Conservation (phyloP, 2,329 filamentous ascomycete species). For the Trichoderma brevicompactum region DNA sequence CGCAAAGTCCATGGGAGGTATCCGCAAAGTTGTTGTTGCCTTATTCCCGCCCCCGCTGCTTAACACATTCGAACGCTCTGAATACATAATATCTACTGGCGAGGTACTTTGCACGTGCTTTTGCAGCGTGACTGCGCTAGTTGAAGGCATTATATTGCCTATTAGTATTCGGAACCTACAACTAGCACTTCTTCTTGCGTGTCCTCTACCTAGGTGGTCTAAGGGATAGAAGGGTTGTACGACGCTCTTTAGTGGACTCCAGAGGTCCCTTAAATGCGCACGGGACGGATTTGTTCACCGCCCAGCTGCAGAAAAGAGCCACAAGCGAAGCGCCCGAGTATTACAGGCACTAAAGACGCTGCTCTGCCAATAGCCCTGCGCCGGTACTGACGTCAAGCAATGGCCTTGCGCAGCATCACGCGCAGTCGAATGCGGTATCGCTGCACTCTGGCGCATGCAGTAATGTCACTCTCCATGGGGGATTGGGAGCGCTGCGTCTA, state of each 20-base stretch:
- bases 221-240: no score
- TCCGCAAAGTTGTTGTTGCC: neutral
- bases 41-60: no score
- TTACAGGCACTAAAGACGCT: no score
- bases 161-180: no score
- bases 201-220: no score
- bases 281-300: conserved; percentile 5
- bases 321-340: neutral
- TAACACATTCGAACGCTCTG: rapidly evolving
- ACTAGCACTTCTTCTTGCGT: no score
- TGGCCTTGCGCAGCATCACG: no score
- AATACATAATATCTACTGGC: neutral
- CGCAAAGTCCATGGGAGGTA: neutral
- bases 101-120: conserved; percentile 27
- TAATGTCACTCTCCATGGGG: no score
- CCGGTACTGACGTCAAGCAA: conserved; percentile 2
- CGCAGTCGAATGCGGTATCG: no score
- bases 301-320: neutral
- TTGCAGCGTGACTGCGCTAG: conserved; percentile 14
- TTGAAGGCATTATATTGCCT: neutral
- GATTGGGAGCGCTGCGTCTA: neutral
- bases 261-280: neutral
- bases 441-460: no score
- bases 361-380: neutral
- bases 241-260: no score